Percentiles rank a stretch among this genome's conserved stretches.
phyloP scores from a whole-genome alignment of 2,329 filamentous ascomycete species.

The Coniochaeta sp. region DNA sequence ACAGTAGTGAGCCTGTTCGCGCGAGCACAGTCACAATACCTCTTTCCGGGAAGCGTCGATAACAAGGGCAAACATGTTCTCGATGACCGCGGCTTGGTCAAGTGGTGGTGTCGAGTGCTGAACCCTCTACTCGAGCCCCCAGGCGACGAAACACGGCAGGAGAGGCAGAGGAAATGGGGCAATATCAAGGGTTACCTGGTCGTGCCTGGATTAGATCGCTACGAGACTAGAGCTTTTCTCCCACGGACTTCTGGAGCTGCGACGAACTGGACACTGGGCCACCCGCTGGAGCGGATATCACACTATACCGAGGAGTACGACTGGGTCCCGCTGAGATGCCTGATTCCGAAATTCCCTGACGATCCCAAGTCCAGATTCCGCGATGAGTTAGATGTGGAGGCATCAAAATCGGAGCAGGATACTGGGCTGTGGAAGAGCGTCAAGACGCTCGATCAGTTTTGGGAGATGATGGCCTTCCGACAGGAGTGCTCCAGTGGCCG shows the following conservation, averaged over 20 bases:
- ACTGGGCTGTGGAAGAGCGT: constrained; percentile 76
- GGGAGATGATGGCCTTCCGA: constrained; percentile 96
- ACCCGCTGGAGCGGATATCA: constrained; percentile 60
- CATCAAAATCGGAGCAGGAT: constrained; percentile 51
- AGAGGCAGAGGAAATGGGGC: constrained; percentile 28
- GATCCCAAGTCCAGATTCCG: constrained; percentile 91
- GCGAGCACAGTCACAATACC: constrained; percentile 83
- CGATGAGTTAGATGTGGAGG: constrained; percentile 80
- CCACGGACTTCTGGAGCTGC: constrained; percentile 47
- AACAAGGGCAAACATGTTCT: constrained; percentile 83
- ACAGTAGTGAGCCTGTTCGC: constrained; percentile 87
- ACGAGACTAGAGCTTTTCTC: constrained; percentile 73
- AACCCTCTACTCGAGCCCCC: constrained; percentile 61
- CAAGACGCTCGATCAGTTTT: constrained; percentile 81
- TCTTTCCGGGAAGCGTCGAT: constrained; percentile 87
- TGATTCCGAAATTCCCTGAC: constrained; percentile 88
- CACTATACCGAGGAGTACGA: constrained; percentile 52
- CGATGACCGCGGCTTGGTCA: constrained; percentile 81
- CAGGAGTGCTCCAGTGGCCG: constrained; percentile 93
- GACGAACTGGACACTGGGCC: constrained; percentile 60
- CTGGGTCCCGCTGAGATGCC: constrained; percentile 66
- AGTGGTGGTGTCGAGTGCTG: constrained; percentile 90
- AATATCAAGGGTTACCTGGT: constrained; percentile 70
- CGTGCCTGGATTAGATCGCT: constrained; percentile 77
- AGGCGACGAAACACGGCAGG: constrained; percentile 20